Conservation (phyloP, 2,329 filamentous ascomycete species). For the Colletotrichum somersetense region DNA sequence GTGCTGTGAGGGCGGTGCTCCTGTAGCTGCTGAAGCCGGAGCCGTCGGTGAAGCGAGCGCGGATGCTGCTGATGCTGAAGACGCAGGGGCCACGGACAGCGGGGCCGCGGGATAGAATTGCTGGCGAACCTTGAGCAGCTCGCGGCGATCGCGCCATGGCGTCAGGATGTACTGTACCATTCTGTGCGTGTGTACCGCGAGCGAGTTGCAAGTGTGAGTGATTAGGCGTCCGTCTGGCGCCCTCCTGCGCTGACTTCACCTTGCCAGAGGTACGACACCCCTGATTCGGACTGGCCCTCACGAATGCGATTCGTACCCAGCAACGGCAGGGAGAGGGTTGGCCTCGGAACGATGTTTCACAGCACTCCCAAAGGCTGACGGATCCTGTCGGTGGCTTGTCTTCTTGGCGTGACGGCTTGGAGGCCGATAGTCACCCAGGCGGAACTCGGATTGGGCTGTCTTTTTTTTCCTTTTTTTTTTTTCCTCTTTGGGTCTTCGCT, state of each 20-base stretch:
- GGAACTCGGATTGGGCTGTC: not conserved
- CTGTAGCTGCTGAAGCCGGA: conserved; percentile 36
- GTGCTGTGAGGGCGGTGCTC: conserved; percentile 16
- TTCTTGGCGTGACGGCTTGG: not conserved
- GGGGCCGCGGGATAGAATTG: conserved; percentile 69
- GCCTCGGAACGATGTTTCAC: conserved; percentile 5
- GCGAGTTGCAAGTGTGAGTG: not conserved
- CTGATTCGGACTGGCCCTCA: not conserved
- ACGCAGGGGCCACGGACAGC: conserved; percentile 16
- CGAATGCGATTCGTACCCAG: not conserved
- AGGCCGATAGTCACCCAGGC: not conserved
- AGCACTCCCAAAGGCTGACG: not conserved
- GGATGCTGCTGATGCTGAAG: conserved; percentile 15
- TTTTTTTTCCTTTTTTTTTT: not conserved
- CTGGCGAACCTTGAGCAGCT: conserved; percentile 74
- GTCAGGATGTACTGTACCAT: conserved; percentile 82
- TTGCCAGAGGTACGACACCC: not conserved
- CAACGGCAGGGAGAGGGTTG: not conserved
- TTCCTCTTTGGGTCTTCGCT: not conserved
- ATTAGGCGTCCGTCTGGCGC: not conserved
- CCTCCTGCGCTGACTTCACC: not conserved
- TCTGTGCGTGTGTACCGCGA: conserved; percentile 9
- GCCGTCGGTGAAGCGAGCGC: conserved; percentile 1
- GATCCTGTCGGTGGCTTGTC: not conserved
- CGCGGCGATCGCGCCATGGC: conserved; percentile 75